A percentile compares a stretch with the other conserved stretches of the same genome.
Evolutionary conservation across 805 yeast species (phyloP).

Genomic region (Metschnikowia kofuensis): DNA sequence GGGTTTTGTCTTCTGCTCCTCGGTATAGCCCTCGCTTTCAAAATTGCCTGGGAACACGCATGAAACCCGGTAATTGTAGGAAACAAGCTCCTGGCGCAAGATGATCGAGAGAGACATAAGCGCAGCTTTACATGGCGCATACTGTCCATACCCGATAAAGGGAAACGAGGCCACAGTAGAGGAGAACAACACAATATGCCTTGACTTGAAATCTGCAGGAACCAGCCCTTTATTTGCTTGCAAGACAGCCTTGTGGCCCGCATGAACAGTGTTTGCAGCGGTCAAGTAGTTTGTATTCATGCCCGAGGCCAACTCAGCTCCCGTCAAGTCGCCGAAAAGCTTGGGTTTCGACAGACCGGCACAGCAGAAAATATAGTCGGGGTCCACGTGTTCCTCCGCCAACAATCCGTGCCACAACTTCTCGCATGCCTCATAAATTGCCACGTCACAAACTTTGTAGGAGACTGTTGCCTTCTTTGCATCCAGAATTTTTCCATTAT

Average conservation of each 20-base stretch:
- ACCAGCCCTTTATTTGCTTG: slow-evolving; percentile 13
- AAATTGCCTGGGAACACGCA: slow-evolving; percentile 89
- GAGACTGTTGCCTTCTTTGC: slow-evolving; percentile 3
- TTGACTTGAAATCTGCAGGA: slow-evolving; percentile 36
- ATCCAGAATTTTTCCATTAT: background rate
- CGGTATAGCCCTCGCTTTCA: slow-evolving; percentile 78
- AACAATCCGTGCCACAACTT: slow-evolving; percentile 11
- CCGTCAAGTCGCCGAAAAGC: slow-evolving; percentile 63
- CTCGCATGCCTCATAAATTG: background rate
- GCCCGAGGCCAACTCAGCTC: slow-evolving; percentile 58
- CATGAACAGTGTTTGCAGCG: slow-evolving; percentile 68
- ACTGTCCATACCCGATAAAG: slow-evolving; percentile 86
- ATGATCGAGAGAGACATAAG: slow-evolving; percentile 70
- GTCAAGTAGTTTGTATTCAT: slow-evolving; percentile 70
- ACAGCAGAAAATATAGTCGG: slow-evolving; percentile 78
- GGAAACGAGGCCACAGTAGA: slow-evolving; percentile 83
- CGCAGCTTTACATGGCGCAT: slow-evolving; percentile 88
- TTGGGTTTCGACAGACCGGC: slow-evolving; percentile 87
- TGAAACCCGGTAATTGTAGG: slow-evolving; percentile 65
- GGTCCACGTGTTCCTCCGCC: slow-evolving; percentile 33
- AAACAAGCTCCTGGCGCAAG: slow-evolving; percentile 75
- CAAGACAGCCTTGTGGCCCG: slow-evolving; percentile 45
- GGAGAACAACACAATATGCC: slow-evolving; percentile 58
- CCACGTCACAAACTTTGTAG: slow-evolving; percentile 62
- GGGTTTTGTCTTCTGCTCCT: slow-evolving; percentile 85